These are phyloP conservation scores for Thecaphora thlaspeos DNA, from an alignment of 1,284 basidiomycete species.

Conservation along the genomic window DNA sequence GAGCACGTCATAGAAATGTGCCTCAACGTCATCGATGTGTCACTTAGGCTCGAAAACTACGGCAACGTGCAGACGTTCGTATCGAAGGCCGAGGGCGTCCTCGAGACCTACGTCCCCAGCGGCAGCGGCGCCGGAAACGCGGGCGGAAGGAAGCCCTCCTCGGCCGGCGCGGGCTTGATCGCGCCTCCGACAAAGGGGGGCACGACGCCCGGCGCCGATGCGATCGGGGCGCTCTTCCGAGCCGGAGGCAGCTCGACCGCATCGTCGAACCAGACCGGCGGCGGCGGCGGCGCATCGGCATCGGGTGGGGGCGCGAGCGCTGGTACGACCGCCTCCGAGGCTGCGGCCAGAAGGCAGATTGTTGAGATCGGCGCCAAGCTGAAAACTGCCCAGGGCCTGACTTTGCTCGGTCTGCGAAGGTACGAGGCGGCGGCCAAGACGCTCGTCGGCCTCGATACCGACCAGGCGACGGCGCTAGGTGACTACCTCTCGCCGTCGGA, in stretches of 20 bases:
- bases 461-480: slow-evolving; percentile 10
- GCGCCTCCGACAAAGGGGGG: slow-evolving; percentile 32
- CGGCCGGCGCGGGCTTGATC: slow-evolving; percentile 14
- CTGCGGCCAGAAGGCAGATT: slow-evolving; percentile 21
- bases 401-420: slow-evolving; percentile 68
- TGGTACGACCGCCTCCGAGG: background rate
- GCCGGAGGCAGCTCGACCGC: slow-evolving; percentile 39
- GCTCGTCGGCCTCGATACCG: slow-evolving; percentile 68
- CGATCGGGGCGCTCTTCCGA: slow-evolving; percentile 54
- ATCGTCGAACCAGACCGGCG: slow-evolving; percentile 1
- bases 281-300: background rate
- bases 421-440: slow-evolving; percentile 74
- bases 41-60: slow-evolving; percentile 79
- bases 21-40: slow-evolving; percentile 61
- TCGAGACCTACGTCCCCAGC: slow-evolving; percentile 65
- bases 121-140: slow-evolving; percentile 62
- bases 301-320: background rate
- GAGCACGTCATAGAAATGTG: slow-evolving; percentile 78
- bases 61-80: slow-evolving; percentile 79
- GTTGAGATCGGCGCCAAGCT: slow-evolving; percentile 69
- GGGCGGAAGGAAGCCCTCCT: slow-evolving; percentile 18
- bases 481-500: slow-evolving; percentile 74
- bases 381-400: slow-evolving; percentile 73
- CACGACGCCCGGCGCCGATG: slow-evolving; percentile 40
- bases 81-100: slow-evolving; percentile 82